Base-by-base conservation (phyloP, 331 rosid species). In the Pyrus hybrid region DNA sequence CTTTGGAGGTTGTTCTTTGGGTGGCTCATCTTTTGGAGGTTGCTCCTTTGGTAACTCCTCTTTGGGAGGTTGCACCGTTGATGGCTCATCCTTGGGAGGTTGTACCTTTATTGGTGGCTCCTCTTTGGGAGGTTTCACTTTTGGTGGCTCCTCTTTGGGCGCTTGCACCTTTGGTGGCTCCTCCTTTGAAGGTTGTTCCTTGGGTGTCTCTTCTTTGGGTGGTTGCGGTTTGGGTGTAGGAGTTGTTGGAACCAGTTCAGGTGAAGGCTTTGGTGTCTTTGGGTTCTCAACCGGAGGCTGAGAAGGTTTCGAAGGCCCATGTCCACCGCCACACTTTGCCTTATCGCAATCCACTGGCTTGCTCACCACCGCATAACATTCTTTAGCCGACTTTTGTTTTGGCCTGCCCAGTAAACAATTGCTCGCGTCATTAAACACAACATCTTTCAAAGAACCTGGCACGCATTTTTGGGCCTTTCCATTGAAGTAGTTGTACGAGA, bases 341-440 rank as follows among this genome's bases (percentile, higher is more conserved):
- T 81, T 81, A 68, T 78, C 35, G 45, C 85, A 81, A 67, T 81
- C 81, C 58, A 81, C 71, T 29, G 85, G 85, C 56, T 77, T 81
- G 78, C 67, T 76, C 32, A 81, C 81, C 35, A 77, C 70, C 3
- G 29, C 60, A 35, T 72, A 75, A 13, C 85, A 81, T 58, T 76
- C 74, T 61, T 81, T 77, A 5, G 78, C 7, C 1, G 72, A 43
- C 78, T 51, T 81, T 69, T 81, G 85, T 26, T 67, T 67, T 9
- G 81, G 81, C 78, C 81, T 76, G 23, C 61, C 85, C 2, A 78
- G 85, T 60, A 81, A 71, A 73, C 85, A 81, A 16, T 81, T 81
- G 67, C 71, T 66, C 4, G 6, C 23, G 29, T 77, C 81, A 28
- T 60, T 76, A 28, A 76, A 22, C 30, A 25, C 79, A 45, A 10